Conservation (phyloP, 1,284 basidiomycete species). For the Ceratobasidium theobromae region DNA sequence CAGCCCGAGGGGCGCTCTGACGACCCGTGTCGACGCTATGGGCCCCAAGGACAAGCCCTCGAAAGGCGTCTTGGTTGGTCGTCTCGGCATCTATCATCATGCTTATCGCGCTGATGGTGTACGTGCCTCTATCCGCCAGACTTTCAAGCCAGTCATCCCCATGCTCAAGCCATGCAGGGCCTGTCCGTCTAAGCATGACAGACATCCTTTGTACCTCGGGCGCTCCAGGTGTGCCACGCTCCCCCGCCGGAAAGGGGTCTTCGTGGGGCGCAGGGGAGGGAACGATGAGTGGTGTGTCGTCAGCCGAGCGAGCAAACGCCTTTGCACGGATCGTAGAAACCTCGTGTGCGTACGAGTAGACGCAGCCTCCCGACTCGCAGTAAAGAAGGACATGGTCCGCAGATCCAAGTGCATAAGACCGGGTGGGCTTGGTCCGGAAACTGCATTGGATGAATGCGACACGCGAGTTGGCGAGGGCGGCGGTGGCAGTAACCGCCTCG, state of each 20-base stretch:
- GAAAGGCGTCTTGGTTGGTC: constrained; percentile 25
- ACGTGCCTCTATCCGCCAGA: neutral
- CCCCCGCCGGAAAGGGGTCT: constrained; percentile 17
- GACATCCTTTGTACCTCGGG: constrained; percentile 26
- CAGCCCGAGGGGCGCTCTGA: neutral
- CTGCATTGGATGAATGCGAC: constrained; percentile 22
- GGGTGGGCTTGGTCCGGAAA: constrained; percentile 25
- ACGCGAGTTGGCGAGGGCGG: constrained; percentile 14
- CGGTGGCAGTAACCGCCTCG: constrained; percentile 1
- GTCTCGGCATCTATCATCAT: constrained; percentile 30
- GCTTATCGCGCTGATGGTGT: constrained; percentile 19
- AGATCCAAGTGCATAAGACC: constrained; percentile 32
- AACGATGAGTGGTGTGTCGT: constrained; percentile 1
- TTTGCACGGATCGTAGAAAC: constrained; percentile 6
- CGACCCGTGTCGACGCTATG: constrained; percentile 18
- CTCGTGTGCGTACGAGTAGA: constrained; percentile 23
- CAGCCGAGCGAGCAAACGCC: constrained; percentile 16
- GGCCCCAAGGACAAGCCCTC: constrained; percentile 20
- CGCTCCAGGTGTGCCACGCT: constrained; percentile 20
- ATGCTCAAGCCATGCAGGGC: constrained; percentile 28
- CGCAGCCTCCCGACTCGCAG: constrained; percentile 29
- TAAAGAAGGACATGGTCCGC: constrained; percentile 28
- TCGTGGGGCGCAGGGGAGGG: constrained; percentile 20
- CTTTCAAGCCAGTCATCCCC: constrained; percentile 22
- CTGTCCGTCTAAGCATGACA: constrained; percentile 7